These are phyloP conservation scores for Elongisporangium senticosum DNA, from an alignment of 352 stramenopile genomes.

Conservation along the genomic window DNA sequence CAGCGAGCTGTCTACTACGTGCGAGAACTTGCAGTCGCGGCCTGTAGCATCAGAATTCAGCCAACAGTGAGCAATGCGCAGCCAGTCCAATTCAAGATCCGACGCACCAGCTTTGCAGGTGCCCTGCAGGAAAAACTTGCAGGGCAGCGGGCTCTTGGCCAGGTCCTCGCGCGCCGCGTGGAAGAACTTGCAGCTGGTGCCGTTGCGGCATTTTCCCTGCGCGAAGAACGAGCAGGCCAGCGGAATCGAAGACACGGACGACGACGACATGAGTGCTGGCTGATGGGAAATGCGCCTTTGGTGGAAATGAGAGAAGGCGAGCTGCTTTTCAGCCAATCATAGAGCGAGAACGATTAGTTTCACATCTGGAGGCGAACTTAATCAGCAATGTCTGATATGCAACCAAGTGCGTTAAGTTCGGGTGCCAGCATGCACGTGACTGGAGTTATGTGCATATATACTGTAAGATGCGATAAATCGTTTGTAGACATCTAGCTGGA, in stretches of 20 bases:
- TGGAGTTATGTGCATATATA: no score
- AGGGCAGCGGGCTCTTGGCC: slow-evolving; percentile 35
- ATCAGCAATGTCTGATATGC: not conserved
- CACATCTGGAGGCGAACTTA: not conserved
- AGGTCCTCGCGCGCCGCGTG: slow-evolving; percentile 38
- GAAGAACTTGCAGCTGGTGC: slow-evolving; percentile 58
- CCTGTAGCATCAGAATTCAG: slow-evolving; percentile 7
- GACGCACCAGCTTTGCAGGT: slow-evolving; percentile 38
- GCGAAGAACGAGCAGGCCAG: slow-evolving; percentile 55
- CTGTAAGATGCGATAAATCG: no score
- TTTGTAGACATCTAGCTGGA: no score
- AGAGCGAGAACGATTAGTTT: not conserved
- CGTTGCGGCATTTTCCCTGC: slow-evolving; percentile 62
- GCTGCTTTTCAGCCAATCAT: not conserved
- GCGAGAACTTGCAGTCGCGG: slow-evolving; percentile 63
- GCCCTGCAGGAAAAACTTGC: slow-evolving; percentile 71
- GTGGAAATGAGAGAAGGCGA: not conserved
- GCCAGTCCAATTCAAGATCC: not conserved
- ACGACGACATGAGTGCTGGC: not conserved
- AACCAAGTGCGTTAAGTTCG: not conserved
- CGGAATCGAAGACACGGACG: slow-evolving; percentile 16
- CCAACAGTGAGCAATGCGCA: not conserved
- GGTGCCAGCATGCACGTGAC: no score
- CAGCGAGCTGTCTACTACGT: slow-evolving; percentile 19
- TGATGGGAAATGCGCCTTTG: not conserved